Conservation (phyloP, 164 flowering plant genomes). For the Vitis amurensis region DNA sequence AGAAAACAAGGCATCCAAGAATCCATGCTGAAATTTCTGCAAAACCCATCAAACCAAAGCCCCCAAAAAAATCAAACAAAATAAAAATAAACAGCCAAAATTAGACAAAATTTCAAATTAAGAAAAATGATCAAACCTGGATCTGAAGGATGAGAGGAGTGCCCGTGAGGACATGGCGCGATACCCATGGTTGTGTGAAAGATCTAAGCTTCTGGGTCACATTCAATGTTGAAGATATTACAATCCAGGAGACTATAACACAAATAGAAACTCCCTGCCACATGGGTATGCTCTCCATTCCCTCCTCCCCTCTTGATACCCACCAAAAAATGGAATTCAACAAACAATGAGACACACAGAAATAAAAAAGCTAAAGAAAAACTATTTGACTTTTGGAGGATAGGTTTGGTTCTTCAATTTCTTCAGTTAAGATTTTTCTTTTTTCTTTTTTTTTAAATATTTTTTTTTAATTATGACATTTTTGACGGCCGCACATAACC, state of each 20-base stretch:
- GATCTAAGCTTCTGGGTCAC: constrained; percentile 76
- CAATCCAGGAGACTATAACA: constrained; percentile 61
- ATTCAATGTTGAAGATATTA: constrained; percentile 54
- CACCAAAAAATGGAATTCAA: neutral
- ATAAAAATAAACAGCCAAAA: neutral
- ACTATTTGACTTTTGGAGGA: neutral
- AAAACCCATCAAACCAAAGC: constrained; percentile 18
- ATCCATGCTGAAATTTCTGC: constrained; percentile 73
- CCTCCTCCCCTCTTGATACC: constrained; percentile 6
- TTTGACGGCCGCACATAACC: too few species aligned
- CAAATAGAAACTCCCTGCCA: constrained; percentile 64
- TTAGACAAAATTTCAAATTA: neutral
- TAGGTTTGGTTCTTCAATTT: too few species aligned
- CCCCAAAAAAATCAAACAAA: neutral
- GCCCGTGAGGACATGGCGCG: constrained; percentile 48
- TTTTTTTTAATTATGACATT: too few species aligned
- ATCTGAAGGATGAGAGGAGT: constrained; percentile 63
- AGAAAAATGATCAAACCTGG: constrained; percentile 59
- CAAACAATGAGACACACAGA: constrained; percentile 5
- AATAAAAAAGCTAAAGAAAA: neutral
- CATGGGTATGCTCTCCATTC: constrained; percentile 56
- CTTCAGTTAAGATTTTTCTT: too few species aligned
- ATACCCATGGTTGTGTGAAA: constrained; percentile 70
- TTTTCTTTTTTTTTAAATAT: too few species aligned
- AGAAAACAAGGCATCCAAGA: constrained; percentile 76